Evolutionary conservation across 1,139 yeast species (phyloP), one percentile per base, ranked within the genome.

Genomic region (Taphrina sp.): DNA sequence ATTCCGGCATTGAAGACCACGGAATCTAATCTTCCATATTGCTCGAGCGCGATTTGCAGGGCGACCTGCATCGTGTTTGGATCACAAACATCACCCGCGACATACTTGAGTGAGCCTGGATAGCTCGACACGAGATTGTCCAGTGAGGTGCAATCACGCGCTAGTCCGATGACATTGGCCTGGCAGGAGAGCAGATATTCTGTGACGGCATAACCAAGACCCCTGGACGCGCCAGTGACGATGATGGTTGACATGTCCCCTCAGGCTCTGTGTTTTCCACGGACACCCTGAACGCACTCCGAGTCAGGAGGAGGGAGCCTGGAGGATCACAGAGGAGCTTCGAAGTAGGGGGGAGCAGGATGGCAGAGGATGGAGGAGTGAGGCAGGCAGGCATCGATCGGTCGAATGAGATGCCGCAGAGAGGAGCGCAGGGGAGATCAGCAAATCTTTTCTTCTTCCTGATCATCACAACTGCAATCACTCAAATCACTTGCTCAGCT

Each of bases 1-100:
- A 83, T 80, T 2, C 96, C 97, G 1, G 97, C 97, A 70, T 92
- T 90, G 58, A 89, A 82, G 44, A 92, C 77, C 4, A 88, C 68
- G 0, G 92, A 80, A 64, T 85, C 81, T 43, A 92, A 71, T 29
- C 74, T 72, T 2, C 89, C 92, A 65, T 77, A 83, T 58, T 73
- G 73, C 3, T 66, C 61, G 8, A 78, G 63, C 0, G 71, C 68
- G 14, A 85, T 74, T 19, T 28, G 39, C n/a, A 49, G 39, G 0
- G 85, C 77, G 20, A 65, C 59, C 22, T 64, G 60, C 5, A 74
- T 65, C 0, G 75, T 72, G 3, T 65, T 59, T 2, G 68, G 63
- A 19, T 80, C 76, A 0, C 84, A 65, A 3, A 89, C 74, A 66
- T 90, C 96, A 0, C 95, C 96, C 2, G 73, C 76, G 2, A 83